Conservation (phyloP, 73 alveolate species). For the Diophrys sp. region DNA sequence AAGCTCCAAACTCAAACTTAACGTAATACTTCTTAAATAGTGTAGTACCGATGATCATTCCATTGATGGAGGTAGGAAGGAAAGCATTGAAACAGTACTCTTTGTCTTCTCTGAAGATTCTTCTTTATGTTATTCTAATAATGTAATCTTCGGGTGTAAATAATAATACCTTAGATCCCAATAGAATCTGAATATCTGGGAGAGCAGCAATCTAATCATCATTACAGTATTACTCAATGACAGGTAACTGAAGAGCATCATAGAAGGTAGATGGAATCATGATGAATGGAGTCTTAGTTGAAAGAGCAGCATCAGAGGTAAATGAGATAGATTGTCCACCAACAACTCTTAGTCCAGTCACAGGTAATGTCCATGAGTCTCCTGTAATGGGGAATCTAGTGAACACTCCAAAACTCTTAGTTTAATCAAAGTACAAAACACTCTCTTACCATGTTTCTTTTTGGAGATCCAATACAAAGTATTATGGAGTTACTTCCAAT, state of each 20-base stretch:
- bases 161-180: too few relatives aligned
- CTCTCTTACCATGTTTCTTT: background rate
- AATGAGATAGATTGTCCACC: background rate
- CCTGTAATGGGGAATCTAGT: background rate
- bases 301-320: too few relatives aligned
- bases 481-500: background rate
- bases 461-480: background rate
- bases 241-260: too few relatives aligned
- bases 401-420: background rate
- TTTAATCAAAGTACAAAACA: background rate
- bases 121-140: background rate
- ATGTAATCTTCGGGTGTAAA: background rate
- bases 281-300: too few relatives aligned
- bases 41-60: background rate
- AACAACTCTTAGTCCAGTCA: background rate
- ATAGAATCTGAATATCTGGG: too few relatives aligned
- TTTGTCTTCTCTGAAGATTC: background rate
- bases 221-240: too few relatives aligned
- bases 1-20: background rate
- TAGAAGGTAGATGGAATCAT: too few relatives aligned
- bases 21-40: background rate
- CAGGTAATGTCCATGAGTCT: background rate
- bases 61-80: background rate
- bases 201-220: too few relatives aligned
- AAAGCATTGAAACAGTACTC: background rate